phyloP scores from a whole-genome alignment of 2,329 filamentous ascomycete species.

The Apiospora malaysiana region DNA sequence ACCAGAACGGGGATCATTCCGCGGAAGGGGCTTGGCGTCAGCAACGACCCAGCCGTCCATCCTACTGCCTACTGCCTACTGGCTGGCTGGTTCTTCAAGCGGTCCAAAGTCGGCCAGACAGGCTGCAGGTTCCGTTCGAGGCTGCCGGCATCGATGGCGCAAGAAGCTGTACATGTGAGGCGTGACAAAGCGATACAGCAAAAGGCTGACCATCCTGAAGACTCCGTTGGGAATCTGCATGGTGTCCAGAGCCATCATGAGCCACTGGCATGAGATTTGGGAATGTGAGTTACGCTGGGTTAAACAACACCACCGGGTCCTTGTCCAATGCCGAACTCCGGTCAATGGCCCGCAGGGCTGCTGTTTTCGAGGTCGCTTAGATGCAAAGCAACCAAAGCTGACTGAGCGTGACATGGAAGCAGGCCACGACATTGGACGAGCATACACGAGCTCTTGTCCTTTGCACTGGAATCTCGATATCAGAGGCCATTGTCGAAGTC shows the following conservation, averaged over 20 bases:
- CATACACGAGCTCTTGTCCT: background rate
- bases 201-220: background rate
- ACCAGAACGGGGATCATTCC: constrained; percentile 1
- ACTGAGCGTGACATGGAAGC: background rate
- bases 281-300: background rate
- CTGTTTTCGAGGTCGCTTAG: constrained; percentile 4
- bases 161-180: background rate
- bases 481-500: background rate
- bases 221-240: constrained; percentile 5
- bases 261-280: background rate
- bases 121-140: background rate
- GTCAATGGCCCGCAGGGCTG: background rate
- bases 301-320: background rate
- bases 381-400: constrained; percentile 18
- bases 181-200: background rate
- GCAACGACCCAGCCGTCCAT: background rate
- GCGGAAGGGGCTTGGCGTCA: constrained; percentile 2
- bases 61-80: too few relatives aligned
- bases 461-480: constrained; percentile 1
- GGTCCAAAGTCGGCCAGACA: background rate
- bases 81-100: background rate
- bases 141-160: background rate
- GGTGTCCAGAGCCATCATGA: background rate
- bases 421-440: background rate
- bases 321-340: constrained; percentile 3